Conservation (phyloP, 306 rosid species). For the Betula pendula region DNA sequence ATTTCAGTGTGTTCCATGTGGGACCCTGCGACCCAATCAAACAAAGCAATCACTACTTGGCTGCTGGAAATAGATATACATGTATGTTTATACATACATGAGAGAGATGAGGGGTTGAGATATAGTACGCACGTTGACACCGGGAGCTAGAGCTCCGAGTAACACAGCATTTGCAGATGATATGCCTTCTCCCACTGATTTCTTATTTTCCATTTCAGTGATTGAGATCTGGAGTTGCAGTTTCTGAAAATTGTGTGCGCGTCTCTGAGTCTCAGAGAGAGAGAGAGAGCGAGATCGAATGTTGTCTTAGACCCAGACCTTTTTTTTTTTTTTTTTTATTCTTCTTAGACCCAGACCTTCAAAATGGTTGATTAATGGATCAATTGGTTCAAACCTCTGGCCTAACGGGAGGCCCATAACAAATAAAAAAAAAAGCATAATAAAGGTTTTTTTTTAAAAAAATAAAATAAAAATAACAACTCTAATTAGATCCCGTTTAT, state of each 20-base stretch:
- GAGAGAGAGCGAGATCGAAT: no score
- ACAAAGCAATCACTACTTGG: not conserved
- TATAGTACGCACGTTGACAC: slow-evolving; percentile 65
- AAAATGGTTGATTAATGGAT: not conserved
- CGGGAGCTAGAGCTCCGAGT: slow-evolving; percentile 88
- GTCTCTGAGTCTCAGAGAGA: not conserved
- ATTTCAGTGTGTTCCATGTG: slow-evolving; percentile 76
- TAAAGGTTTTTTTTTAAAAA: no score
- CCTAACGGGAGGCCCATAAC: not conserved
- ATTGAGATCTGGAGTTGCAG: slow-evolving; percentile 17
- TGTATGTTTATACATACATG: no score
- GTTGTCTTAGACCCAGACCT: not conserved
- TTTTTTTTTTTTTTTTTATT: no score
- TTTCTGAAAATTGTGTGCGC: not conserved
- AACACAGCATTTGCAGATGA: slow-evolving; percentile 81
- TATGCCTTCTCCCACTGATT: slow-evolving; percentile 43
- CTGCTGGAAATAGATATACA: not conserved
- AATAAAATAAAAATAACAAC: no score
- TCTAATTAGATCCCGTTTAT: no score
- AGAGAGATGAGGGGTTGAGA: not conserved
- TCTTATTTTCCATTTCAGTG: slow-evolving; percentile 40
- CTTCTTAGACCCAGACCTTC: no score
- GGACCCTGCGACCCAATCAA: slow-evolving; percentile 55
- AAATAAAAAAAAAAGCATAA: no score
- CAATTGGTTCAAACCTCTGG: not conserved